Evolutionary conservation across 1,284 basidiomycete species (phyloP).

Genomic region (Salmacisia buchloeana): DNA sequence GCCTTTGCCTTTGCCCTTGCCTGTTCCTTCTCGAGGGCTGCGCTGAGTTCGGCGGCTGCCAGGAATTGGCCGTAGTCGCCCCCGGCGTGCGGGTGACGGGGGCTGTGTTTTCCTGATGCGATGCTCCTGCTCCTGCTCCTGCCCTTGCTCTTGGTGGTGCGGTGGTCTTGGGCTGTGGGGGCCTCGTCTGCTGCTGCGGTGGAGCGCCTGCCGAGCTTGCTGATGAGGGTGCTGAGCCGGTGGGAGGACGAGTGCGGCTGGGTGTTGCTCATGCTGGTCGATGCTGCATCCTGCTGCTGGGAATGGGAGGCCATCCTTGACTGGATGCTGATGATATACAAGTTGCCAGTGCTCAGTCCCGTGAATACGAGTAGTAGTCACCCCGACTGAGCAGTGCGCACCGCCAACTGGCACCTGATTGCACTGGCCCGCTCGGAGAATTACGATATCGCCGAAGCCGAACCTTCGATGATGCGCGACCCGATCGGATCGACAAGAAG

Average conservation of each 20-base stretch:
- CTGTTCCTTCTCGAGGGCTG: background rate
- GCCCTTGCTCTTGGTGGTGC: background rate
- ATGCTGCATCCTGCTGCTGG: no score
- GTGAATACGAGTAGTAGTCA: no score
- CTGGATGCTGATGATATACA: no score
- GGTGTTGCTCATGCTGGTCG: no score
- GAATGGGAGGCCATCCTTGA: no score
- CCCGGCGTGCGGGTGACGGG: background rate
- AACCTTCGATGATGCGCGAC: no score
- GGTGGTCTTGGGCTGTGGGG: background rate
- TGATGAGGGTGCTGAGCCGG: background rate
- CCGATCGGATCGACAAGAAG: no score
- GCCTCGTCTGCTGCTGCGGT: background rate
- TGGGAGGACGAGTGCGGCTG: background rate
- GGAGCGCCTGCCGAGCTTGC: background rate
- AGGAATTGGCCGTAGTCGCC: background rate
- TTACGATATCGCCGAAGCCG: no score
- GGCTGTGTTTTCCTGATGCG: background rate
- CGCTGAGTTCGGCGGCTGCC: background rate
- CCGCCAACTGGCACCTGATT: no score
- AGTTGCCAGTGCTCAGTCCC: no score
- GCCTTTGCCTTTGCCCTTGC: background rate
- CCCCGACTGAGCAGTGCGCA: no score
- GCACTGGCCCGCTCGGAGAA: no score
- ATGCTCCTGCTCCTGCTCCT: background rate